A percentile compares a stretch with the other conserved stretches of the same genome.
Conservation (phyloP, 2,329 filamentous ascomycete species). For the Chaetomium sp. region DNA sequence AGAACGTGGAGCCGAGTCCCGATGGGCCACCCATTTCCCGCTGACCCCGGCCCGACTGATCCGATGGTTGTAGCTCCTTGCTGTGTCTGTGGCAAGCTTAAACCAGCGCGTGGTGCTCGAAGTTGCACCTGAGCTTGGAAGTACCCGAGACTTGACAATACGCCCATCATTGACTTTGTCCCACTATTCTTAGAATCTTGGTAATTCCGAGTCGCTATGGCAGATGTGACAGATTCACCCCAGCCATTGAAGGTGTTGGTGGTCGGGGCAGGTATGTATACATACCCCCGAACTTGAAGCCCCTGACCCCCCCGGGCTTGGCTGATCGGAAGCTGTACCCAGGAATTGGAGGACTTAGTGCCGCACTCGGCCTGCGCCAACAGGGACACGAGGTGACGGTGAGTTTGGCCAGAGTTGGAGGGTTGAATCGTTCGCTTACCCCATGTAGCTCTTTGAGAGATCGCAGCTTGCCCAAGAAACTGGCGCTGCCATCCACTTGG, state of each 20-base stretch:
- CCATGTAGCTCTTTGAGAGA: constrained; percentile 47
- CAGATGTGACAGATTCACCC: background rate
- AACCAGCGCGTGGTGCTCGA: background rate
- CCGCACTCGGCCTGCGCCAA: constrained; percentile 52
- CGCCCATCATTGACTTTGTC: background rate
- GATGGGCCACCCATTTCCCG: background rate
- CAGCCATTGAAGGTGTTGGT: constrained; percentile 18
- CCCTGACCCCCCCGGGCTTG: background rate
- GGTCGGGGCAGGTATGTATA: constrained; percentile 23
- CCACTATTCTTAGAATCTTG: background rate
- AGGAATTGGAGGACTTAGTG: constrained; percentile 53
- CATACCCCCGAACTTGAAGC: background rate
- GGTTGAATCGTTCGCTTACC: background rate
- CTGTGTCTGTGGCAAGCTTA: background rate
- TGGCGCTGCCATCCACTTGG: constrained; percentile 58
- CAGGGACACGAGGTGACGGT: constrained; percentile 50
- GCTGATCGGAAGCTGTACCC: constrained; percentile 7
- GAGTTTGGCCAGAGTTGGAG: constrained; percentile 5
- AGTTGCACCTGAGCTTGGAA: background rate
- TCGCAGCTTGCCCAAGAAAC: constrained; percentile 54
- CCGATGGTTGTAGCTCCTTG: background rate
- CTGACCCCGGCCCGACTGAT: background rate
- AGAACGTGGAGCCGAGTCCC: constrained; percentile 16
- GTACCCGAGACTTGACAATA: background rate
- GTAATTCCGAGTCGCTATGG: background rate